phyloP scores from a whole-genome alignment of 495 filamentous ascomycete genomes.

The Aspergillus olivimuriae region DNA sequence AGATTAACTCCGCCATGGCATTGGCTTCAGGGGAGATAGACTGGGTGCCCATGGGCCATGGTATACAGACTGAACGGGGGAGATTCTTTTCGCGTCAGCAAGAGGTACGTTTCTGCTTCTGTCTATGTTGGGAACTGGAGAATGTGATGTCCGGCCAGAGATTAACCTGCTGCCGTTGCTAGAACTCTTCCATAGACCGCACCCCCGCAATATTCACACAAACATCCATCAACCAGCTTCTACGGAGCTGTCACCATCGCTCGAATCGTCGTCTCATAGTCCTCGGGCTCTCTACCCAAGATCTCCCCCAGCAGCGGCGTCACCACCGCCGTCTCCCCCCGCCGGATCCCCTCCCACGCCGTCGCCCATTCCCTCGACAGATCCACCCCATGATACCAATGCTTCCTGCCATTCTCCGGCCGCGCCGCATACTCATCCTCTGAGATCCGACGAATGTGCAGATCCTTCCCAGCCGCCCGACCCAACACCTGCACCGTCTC shows the following conservation, averaged over 20 bases:
- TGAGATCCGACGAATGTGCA: constrained; percentile 21
- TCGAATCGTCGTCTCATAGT: constrained; percentile 23
- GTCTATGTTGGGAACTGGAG: too few relatives aligned
- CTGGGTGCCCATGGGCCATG: too few relatives aligned
- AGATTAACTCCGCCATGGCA: constrained; percentile 2
- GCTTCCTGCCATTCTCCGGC: constrained; percentile 7
- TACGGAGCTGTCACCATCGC: neutral
- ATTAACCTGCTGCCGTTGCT: too few relatives aligned
- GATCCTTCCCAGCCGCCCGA: constrained; percentile 19
- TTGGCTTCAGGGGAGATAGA: too few relatives aligned
- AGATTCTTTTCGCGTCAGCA: too few relatives aligned
- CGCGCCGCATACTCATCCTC: constrained; percentile 35
- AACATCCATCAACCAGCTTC: neutral
- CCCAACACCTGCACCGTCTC: constrained; percentile 32
- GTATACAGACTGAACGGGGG: too few relatives aligned
- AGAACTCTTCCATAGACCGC: neutral
- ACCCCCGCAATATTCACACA: neutral
- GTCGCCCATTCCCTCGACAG: constrained; percentile 26
- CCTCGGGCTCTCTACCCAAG: constrained; percentile 27
- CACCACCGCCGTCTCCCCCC: constrained; percentile 34
- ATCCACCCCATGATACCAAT: constrained; percentile 19
- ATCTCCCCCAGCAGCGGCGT: constrained; percentile 30
- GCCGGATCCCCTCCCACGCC: constrained; percentile 37
- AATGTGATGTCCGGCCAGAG: too few relatives aligned
- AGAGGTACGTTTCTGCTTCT: too few relatives aligned